Percentiles rank a stretch among this genome's conserved stretches.
Evolutionary conservation across 805 yeast species (phyloP).

Genomic region (Peterozyma xylosa): DNA sequence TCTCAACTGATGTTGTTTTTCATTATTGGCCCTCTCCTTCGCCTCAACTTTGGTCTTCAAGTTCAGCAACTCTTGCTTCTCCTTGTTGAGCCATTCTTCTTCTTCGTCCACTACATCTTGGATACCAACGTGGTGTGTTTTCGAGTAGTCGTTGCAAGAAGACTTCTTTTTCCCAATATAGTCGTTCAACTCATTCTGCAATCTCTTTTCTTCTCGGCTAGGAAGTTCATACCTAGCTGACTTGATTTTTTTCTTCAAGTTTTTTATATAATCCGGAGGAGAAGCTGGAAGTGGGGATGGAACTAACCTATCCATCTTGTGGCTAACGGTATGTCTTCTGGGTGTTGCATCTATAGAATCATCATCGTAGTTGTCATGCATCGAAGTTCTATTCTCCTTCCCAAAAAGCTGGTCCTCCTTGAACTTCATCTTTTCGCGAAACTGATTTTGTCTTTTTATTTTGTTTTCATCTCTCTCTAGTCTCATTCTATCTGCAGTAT

Average conservation of each 20-base stretch:
- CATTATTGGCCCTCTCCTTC: too few relatives aligned
- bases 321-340: constrained; percentile 1
- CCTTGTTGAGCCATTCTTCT: too few relatives aligned
- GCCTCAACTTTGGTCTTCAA: too few relatives aligned
- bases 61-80: too few relatives aligned
- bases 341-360: constrained; percentile 5
- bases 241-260: constrained; percentile 3
- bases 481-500: constrained; percentile 1
- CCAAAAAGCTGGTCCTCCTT: constrained; percentile 4
- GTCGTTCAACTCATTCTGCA: not conserved
- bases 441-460: constrained; percentile 1
- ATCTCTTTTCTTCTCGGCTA: constrained; percentile 5
- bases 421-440: constrained; percentile 2
- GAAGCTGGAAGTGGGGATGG: constrained; percentile 7
- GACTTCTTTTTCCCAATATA: too few relatives aligned
- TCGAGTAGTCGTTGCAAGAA: too few relatives aligned
- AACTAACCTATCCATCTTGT: not conserved
- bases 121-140: too few relatives aligned
- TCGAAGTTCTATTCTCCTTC: not conserved
- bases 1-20: too few relatives aligned
- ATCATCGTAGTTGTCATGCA: not conserved
- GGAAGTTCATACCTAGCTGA: constrained; percentile 3
- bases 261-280: constrained; percentile 4
- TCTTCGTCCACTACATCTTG: too few relatives aligned
- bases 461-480: constrained; percentile 1